These are phyloP conservation scores for Orobanche coerulescens DNA, from an alignment of 257 asterid genomes.

Conservation along the genomic window DNA sequence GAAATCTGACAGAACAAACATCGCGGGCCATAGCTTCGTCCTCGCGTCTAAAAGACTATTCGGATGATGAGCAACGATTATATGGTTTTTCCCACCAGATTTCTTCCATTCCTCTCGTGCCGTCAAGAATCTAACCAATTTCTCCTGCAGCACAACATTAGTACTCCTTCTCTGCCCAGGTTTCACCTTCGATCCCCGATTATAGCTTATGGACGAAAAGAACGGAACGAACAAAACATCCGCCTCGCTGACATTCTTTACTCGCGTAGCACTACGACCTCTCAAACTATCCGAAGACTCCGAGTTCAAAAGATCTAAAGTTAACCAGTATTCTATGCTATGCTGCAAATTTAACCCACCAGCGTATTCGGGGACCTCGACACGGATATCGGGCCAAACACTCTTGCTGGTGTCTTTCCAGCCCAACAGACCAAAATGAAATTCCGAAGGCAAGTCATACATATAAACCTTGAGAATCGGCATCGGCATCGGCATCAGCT, in stretches of 20 bases:
- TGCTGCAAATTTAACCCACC: slow-evolving; percentile 95
- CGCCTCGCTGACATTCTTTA: slow-evolving; percentile 71
- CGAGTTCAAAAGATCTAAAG: slow-evolving; percentile 69
- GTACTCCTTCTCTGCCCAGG: slow-evolving; percentile 39
- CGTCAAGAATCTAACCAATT: slow-evolving; percentile 55
- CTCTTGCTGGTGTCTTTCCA: slow-evolving; percentile 47
- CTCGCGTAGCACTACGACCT: slow-evolving; percentile 53
- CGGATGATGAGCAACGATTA: slow-evolving; percentile 90
- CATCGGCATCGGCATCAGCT: neutral
- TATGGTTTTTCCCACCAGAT: slow-evolving; percentile 70
- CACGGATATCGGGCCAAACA: slow-evolving; percentile 75
- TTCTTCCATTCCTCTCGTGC: slow-evolving; percentile 73
- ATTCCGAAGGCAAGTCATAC: slow-evolving; percentile 85
- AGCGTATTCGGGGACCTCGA: slow-evolving; percentile 59
- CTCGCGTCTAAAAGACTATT: slow-evolving; percentile 82
- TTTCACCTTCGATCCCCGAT: slow-evolving; percentile 54
- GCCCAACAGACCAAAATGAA: slow-evolving; percentile 62
- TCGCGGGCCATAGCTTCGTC: slow-evolving; percentile 83
- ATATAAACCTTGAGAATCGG: slow-evolving; percentile 64
- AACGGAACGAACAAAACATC: slow-evolving; percentile 88
- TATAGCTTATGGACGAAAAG: slow-evolving; percentile 75
- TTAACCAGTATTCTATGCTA: slow-evolving; percentile 90
- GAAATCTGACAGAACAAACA: slow-evolving; percentile 71
- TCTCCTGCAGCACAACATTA: slow-evolving; percentile 53
- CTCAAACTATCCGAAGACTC: slow-evolving; percentile 32